phyloP scores from a whole-genome alignment of 1,284 basidiomycete genomes.

The Lentinus polychrous region DNA sequence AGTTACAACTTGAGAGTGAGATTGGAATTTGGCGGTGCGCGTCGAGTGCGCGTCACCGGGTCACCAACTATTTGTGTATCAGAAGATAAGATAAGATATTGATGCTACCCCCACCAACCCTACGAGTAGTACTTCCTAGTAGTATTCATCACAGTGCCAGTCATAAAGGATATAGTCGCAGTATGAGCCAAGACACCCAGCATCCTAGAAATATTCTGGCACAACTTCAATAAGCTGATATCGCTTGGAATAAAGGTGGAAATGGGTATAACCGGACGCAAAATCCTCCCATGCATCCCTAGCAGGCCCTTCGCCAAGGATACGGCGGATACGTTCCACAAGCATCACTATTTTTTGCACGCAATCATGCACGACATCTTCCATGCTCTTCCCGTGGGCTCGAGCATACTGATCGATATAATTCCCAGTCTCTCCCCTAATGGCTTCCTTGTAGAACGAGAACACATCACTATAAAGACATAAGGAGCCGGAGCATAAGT shows the following conservation, averaged over 20 bases:
- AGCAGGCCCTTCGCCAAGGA: slow-evolving; percentile 11
- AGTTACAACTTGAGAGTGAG: too few relatives aligned
- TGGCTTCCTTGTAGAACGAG: slow-evolving; percentile 14
- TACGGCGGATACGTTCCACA: slow-evolving; percentile 9
- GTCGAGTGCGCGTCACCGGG: too few relatives aligned
- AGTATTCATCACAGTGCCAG: too few relatives aligned
- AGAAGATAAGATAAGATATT: too few relatives aligned
- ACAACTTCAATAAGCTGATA: slow-evolving; percentile 7
- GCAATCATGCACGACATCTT: slow-evolving; percentile 6
- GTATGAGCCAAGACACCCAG: too few relatives aligned
- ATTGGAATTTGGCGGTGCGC: too few relatives aligned
- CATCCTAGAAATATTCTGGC: neutral
- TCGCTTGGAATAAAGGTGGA: slow-evolving; percentile 7
- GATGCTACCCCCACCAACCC: too few relatives aligned
- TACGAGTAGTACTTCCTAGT: too few relatives aligned
- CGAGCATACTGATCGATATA: slow-evolving; percentile 12
- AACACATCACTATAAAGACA: slow-evolving; percentile 10
- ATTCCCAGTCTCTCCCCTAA: slow-evolving; percentile 10
- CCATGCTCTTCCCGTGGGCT: slow-evolving; percentile 7
- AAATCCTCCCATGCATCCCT: slow-evolving; percentile 14
- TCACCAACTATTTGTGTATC: too few relatives aligned
- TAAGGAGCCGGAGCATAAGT: neutral
- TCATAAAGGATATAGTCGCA: too few relatives aligned
- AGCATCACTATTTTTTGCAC: slow-evolving; percentile 11
- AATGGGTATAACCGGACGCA: slow-evolving; percentile 13